Evolutionary conservation across 2,329 filamentous ascomycete genomes (phyloP).

Genomic region (Aspergillus hortae): DNA sequence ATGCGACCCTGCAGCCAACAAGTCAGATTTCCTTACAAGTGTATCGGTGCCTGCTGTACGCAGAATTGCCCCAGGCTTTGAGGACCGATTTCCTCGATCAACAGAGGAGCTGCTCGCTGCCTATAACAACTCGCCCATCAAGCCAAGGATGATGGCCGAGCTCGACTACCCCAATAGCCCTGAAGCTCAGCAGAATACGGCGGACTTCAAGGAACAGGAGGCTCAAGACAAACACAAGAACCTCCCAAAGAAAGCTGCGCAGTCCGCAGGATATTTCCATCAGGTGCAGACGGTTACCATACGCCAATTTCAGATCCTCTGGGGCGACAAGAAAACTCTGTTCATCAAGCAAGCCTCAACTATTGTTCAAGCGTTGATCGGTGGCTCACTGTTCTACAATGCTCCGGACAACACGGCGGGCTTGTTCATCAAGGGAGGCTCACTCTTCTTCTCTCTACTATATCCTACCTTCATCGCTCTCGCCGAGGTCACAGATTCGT

Average conservation of each 20-base stretch:
- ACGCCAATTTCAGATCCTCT: conserved; percentile 62
- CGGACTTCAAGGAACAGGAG: not conserved
- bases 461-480: conserved; percentile 59
- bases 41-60: conserved; percentile 54
- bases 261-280: conserved; percentile 35
- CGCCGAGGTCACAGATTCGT: conserved; percentile 62
- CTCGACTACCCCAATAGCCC: not conserved
- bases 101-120: conserved; percentile 39
- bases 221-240: not conserved
- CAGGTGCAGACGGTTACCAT: conserved; percentile 56
- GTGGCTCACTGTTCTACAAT: conserved; percentile 65
- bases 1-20: conserved; percentile 57
- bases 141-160: not conserved
- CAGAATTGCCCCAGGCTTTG: conserved; percentile 36
- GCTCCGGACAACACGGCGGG: conserved; percentile 54
- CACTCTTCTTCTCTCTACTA: conserved; percentile 60
- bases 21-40: conserved; percentile 62
- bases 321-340: conserved; percentile 61
- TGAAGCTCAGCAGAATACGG: not conserved
- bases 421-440: conserved; percentile 60
- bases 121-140: conserved; percentile 47
- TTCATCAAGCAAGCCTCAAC: conserved; percentile 59
- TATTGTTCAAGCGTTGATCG: conserved; percentile 57
- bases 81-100: conserved; percentile 40
- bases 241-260: not conserved